phyloP scores from a whole-genome alignment of 768 basidiomycete species.

The Lactifluus piperatus region DNA sequence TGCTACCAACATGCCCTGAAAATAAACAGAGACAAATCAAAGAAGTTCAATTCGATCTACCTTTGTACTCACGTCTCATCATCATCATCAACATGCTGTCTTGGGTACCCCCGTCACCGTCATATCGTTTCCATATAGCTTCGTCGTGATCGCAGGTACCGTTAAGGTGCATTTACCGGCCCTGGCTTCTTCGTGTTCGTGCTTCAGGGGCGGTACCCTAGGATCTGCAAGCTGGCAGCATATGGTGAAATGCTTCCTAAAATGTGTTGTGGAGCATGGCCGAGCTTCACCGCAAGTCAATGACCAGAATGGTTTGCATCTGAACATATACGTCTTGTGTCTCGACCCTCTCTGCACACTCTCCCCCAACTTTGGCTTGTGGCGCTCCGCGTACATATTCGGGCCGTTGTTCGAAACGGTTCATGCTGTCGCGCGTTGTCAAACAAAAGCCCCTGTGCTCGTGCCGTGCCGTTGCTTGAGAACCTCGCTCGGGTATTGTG shows the following conservation, averaged over 20 bases:
- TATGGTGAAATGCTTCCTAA: conserved; percentile 7
- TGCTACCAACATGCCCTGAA: neutral
- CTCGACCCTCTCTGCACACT: neutral
- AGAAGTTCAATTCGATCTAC: conserved; percentile 14
- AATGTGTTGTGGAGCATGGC: conserved; percentile 2
- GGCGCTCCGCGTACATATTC: conserved; percentile 11
- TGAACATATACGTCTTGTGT: conserved; percentile 9
- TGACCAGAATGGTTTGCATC: conserved; percentile 8
- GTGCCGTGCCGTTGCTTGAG: neutral
- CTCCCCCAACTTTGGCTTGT: neutral
- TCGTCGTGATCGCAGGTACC: neutral
- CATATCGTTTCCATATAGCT: neutral
- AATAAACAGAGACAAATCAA: conserved; percentile 8
- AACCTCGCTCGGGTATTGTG: neutral
- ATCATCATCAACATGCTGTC: neutral
- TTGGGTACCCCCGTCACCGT: neutral
- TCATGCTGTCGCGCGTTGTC: neutral
- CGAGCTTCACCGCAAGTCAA: conserved; percentile 3
- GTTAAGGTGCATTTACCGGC: neutral
- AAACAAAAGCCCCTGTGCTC: neutral
- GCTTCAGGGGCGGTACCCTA: neutral
- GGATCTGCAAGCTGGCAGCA: conserved; percentile 6
- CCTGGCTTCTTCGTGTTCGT: neutral
- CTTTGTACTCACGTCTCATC: conserved; percentile 1
- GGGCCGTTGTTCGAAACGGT: neutral